Evolutionary conservation across 345 rosid genomes (phyloP), one percentile per base, ranked within the genome.

Genomic region (Kandelia obovata): DNA sequence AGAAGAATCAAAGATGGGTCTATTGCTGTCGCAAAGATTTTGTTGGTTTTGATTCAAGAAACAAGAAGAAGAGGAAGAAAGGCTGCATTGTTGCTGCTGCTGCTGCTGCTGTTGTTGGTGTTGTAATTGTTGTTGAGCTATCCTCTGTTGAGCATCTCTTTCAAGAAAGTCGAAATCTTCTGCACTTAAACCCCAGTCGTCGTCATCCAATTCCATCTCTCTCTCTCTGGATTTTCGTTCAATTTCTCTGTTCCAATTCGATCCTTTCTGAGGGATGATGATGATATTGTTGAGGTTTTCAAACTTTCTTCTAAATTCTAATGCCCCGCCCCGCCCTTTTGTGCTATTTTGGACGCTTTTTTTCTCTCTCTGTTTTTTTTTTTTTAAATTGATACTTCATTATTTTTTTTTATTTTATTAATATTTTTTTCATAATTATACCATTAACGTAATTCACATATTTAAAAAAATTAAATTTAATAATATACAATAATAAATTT

Each of bases 91-190:
- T 21, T 53, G 74, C 4, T 25, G 62, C 4, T 53, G 74, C 4
- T 53, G 74, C 4, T 30, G 71, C n/a, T 62, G 58, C 15, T 61
- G 53, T 35, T 53, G 72, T 31, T 31, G 34, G 4, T 56, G 59
- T 23, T 30, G 69, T 5, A 61, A 61, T 64, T 84, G 88, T 20
- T 76, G 75, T 55, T 82, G 88, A 60, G 84, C 87, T 65, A 91
- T 74, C 71, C 73, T 87, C 34, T 65, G 84, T 58, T 84, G 77
- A 75, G 98, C 98, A 59, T 88, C 83, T 71, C 83, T 83, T 73
- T 93, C 98, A 8, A 93, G 83, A 66, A 74, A 84, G 65, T 90
- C 98, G 57, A 88, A 72, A 64, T 92, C 96, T 78, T 92, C 96
- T 2, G 83, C 77, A 21, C 85, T 90, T 64, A 87, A 83, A 61